Evolutionary conservation across 176 grass and related monocot species (phyloP), one percentile per base, ranked within the genome.

Genomic region (Zea luxurians): DNA sequence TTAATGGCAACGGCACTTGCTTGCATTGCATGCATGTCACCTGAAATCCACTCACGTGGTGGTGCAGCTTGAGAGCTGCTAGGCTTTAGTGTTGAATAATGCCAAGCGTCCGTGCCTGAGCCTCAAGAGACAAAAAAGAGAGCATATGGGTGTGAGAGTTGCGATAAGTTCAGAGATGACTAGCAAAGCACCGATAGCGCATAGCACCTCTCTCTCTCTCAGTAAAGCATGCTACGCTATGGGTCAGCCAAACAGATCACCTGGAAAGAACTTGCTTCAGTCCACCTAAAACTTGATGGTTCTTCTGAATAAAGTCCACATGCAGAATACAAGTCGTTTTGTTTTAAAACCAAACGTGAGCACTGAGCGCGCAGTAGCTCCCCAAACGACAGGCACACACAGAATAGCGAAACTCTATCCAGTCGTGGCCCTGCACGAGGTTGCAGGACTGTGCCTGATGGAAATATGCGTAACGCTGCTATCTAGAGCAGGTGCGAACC

Each of bases 91-190:
- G 45, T 77, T 84, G 37, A 55, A 80, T 70, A 80, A 77, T 7
- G 20, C 17, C 13, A 36, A 59, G 48, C 58, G 36, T 68, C 70
- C 27, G 13, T 52, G 74, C 74, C 46, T 44, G 27, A 76, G 10
- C 17, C 48, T 81, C 66, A 77, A 81, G 80, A 77, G 66, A 87
- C 71, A 87, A 84, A 62, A 62, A 75, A 66, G 64, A 75, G 34
- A 12, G 60, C 60, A 36, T 62, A n/a, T n/a, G n/a, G n/a, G 21
- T 13, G 20, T 62, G 27, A 54, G 36, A 50, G 40, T 73, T 67
- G 35, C 42, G 80, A 83, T 83, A 73, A 87, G 80, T 67, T 50
- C 74, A 73, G 46, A 70, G 76, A 80, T 77, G 72, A 72, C 50
- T 76, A 62, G 46, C 47, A 63, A 20, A 72, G 59, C 42, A 80